These are phyloP conservation scores for Tylopilus sp. DNA, from an alignment of 768 basidiomycete genomes.

Conservation along the genomic window DNA sequence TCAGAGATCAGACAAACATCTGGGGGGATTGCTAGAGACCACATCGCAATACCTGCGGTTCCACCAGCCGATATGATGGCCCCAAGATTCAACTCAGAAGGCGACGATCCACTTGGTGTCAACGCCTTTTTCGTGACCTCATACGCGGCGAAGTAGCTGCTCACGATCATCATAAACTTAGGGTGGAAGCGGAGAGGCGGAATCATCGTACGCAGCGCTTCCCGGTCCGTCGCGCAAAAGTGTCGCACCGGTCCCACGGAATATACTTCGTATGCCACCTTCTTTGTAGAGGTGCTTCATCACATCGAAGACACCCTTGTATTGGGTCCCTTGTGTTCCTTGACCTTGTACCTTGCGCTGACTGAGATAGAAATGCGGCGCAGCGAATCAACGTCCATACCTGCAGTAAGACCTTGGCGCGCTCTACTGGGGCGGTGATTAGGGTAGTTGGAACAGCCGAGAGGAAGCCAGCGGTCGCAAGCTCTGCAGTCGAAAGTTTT, in stretches of 20 bases:
- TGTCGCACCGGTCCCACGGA: conserved; percentile 91
- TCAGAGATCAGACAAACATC: conserved; percentile 57
- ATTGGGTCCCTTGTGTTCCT: conserved; percentile 64
- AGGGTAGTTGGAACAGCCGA: conserved; percentile 91
- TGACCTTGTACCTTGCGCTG: conserved; percentile 83
- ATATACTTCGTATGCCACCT: conserved; percentile 89
- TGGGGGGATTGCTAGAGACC: conserved; percentile 95
- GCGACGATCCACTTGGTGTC: conserved; percentile 76
- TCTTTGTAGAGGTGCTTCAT: conserved; percentile 88
- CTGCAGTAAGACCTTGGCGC: conserved; percentile 95
- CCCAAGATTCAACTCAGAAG: conserved; percentile 77
- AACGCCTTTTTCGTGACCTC: conserved; percentile 88
- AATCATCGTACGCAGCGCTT: conserved; percentile 77
- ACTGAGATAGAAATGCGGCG: conserved; percentile 3
- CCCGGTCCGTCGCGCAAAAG: conserved; percentile 94
- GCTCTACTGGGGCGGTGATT: conserved; percentile 93
- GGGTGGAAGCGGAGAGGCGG: neutral
- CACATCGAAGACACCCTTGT: conserved; percentile 91
- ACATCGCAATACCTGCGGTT: conserved; percentile 96
- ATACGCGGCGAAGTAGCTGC: conserved; percentile 94
- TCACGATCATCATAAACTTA: conserved; percentile 3
- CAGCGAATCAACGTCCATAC: conserved; percentile 34
- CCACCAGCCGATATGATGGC: conserved; percentile 92
- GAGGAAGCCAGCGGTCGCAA: conserved; percentile 91
- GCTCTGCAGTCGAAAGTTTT: conserved; percentile 66